Percentiles rank a stretch among this genome's conserved stretches.
These are phyloP conservation scores for Termitomyces sp. DNA, from an alignment of 768 basidiomycete genomes.

Conservation along the genomic window DNA sequence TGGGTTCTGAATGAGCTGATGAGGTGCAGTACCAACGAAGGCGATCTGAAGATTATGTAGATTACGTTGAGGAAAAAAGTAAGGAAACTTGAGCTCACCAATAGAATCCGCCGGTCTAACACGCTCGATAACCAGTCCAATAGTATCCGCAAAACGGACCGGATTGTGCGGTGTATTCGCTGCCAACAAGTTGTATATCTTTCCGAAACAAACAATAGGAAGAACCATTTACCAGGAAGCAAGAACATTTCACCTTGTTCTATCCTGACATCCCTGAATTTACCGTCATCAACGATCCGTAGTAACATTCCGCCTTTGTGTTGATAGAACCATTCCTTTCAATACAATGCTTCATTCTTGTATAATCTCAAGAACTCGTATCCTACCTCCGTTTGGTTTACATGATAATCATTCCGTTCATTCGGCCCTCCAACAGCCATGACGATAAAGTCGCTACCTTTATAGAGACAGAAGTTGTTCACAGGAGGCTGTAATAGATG, in stretches of 20 bases:
- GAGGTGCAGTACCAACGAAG: slow-evolving; percentile 75
- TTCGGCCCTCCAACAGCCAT: slow-evolving; percentile 98
- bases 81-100: slow-evolving; percentile 44
- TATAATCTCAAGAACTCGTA: not conserved
- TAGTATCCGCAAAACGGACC: slow-evolving; percentile 82
- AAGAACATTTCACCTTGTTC: slow-evolving; percentile 97
- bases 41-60: slow-evolving; percentile 49
- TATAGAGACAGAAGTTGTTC: not conserved
- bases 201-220: not conserved
- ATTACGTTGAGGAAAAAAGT: not conserved
- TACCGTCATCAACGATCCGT: slow-evolving; percentile 73
- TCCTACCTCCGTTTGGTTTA: slow-evolving; percentile 88
- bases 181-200: slow-evolving; percentile 19
- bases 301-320: slow-evolving; percentile 91
- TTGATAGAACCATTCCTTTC: slow-evolving; percentile 99
- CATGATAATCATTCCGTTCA: slow-evolving; percentile 87
- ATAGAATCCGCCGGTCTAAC: slow-evolving; percentile 67
- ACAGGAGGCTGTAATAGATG: slow-evolving; percentile 50
- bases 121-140: slow-evolving; percentile 89
- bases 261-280: slow-evolving; percentile 82
- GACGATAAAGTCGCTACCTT: slow-evolving; percentile 82
- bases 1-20: slow-evolving; percentile 50
- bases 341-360: slow-evolving; percentile 46
- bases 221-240: slow-evolving; percentile 62
- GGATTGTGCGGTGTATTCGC: slow-evolving; percentile 97